Conservation (phyloP, 108 stramenopile species). For the Fragilariopsis cylindrus region DNA sequence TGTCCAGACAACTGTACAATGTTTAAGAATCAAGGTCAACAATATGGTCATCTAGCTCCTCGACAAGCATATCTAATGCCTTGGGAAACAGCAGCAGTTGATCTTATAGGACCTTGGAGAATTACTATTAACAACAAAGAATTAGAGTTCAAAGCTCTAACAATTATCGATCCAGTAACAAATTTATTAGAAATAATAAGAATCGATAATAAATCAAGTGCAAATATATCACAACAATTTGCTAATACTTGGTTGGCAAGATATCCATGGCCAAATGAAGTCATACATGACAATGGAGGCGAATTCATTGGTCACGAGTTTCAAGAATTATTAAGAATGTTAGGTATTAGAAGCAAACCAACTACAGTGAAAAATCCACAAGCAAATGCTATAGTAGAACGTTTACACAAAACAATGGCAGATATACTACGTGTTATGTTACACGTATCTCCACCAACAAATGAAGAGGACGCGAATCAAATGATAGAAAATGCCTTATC, state of each 20-base stretch:
- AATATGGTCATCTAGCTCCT: slow-evolving; percentile 36
- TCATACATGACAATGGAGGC: slow-evolving; percentile 44
- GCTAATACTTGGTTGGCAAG: slow-evolving; percentile 41
- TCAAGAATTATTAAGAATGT: slow-evolving; percentile 9
- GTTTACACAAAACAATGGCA: slow-evolving; percentile 39
- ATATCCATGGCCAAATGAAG: slow-evolving; percentile 39
- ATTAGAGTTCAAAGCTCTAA: slow-evolving; percentile 32
- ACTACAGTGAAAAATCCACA: slow-evolving; percentile 47
- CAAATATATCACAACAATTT: slow-evolving; percentile 32
- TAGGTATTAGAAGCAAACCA: slow-evolving; percentile 25
- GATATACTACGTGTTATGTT: slow-evolving; percentile 14
- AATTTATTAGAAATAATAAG: slow-evolving; percentile 47
- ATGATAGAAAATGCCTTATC: slow-evolving; percentile 30
- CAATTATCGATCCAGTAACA: slow-evolving; percentile 48
- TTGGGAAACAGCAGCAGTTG: slow-evolving; percentile 35
- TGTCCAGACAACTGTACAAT: slow-evolving; percentile 24
- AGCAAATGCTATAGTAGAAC: slow-evolving; percentile 44
- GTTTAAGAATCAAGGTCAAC: slow-evolving; percentile 14
- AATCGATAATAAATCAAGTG: slow-evolving; percentile 31
- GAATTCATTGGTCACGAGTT: slow-evolving; percentile 50
- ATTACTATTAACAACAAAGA: slow-evolving; percentile 16
- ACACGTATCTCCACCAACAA: not conserved
- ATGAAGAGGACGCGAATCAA: slow-evolving; percentile 14
- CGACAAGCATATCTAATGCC: slow-evolving; percentile 17
- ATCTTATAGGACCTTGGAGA: slow-evolving; percentile 49